Evolutionary conservation across 202 grass and related monocot genomes (phyloP).

Genomic region (Zoysia matrella): DNA sequence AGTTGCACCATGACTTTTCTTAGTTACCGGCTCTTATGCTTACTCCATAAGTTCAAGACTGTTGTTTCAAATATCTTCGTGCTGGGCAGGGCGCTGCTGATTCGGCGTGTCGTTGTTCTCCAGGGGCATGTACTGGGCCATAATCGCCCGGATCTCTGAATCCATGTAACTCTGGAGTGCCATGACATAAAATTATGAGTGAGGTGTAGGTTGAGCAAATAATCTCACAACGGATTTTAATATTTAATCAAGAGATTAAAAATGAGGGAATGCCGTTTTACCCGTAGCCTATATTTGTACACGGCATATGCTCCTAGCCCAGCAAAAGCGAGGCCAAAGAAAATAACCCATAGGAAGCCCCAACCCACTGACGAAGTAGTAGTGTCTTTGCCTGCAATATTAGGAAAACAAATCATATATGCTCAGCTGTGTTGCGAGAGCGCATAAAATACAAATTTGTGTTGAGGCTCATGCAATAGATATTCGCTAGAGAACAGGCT

Average conservation of each 20-base stretch:
- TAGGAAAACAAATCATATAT: neutral
- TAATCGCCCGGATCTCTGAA: no score
- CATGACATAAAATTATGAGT: slow-evolving; percentile 3
- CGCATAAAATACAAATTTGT: neutral
- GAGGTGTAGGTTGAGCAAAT: neutral
- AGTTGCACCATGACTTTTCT: no score
- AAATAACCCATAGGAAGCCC: neutral
- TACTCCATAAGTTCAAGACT: neutral
- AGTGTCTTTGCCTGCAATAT: slow-evolving; percentile 51
- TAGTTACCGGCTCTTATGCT: slow-evolving; percentile 8
- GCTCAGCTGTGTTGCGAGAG: no score
- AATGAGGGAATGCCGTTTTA: neutral
- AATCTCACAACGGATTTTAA: neutral
- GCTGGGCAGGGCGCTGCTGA: slow-evolving; percentile 54
- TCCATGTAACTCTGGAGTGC: no score
- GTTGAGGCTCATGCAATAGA: neutral
- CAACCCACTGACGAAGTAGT: slow-evolving; percentile 54
- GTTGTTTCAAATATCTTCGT: slow-evolving; percentile 61
- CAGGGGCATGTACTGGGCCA: no score
- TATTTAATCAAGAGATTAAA: neutral
- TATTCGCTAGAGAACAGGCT: neutral
- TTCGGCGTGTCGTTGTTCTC: slow-evolving; percentile 24
- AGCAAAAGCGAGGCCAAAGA: no score
- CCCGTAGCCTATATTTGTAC: no score
- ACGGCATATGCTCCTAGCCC: no score